Conservation (phyloP, 139 green algal species). For the Prasinococcaceae sp. region DNA sequence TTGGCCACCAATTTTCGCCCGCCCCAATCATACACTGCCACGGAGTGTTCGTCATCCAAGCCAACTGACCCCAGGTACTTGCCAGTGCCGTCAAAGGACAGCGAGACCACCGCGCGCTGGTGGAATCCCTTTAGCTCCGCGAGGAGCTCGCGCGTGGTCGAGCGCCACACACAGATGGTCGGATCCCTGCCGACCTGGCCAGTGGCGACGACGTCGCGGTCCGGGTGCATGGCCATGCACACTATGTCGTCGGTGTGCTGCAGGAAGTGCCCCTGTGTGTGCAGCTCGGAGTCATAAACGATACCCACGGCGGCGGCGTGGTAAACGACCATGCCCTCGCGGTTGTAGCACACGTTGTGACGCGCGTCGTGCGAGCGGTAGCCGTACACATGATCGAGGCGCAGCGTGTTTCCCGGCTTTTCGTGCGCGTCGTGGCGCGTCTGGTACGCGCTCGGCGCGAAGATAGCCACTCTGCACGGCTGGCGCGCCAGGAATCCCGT, state of each 20-base stretch:
- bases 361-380: conserved; percentile 1
- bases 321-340: conserved; percentile 6
- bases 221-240: conserved; percentile 19
- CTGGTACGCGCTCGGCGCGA: not conserved
- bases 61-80: conserved; percentile 11
- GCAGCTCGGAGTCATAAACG: conserved; percentile 4
- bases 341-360: conserved; percentile 9
- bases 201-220: conserved; percentile 16
- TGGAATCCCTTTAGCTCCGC: conserved; percentile 18
- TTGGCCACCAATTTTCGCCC: conserved; percentile 10
- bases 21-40: conserved; percentile 21
- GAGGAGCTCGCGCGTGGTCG: not conserved
- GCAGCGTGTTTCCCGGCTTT: not conserved
- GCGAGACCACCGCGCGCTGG: conserved; percentile 12
- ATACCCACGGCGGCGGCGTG: conserved; percentile 11
- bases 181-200: conserved; percentile 21
- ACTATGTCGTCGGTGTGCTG: conserved; percentile 24
- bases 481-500: not conserved
- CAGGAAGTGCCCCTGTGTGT: conserved; percentile 20
- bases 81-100: conserved; percentile 9
- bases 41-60: conserved; percentile 17
- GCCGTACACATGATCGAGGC: not conserved
- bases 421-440: not conserved
- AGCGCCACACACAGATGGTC: conserved; percentile 14
- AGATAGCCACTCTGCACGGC: conserved; percentile 6